Base-by-base conservation (phyloP, 192 early-diverging fungal genomes). In the Backusella mclennaniae region DNA sequence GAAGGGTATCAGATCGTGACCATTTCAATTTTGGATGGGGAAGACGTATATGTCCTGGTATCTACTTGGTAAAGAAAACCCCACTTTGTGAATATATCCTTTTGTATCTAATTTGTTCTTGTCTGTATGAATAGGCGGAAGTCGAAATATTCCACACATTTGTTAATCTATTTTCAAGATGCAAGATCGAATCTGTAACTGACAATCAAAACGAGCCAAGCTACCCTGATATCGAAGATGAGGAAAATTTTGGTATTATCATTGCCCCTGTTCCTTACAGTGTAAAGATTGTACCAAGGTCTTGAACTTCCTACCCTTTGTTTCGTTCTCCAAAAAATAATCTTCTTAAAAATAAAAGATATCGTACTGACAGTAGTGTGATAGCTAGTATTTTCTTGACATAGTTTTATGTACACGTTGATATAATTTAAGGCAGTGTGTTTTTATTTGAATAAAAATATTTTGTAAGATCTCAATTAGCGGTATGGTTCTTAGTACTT, bases 21-120 rank as follows among this genome's bases (percentile, higher is more conserved):
- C 77, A 78, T 23, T 67, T 44, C 36, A 73, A 44, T 17, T 78
- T 78, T 67, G 77, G 77, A 12, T 78, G 69, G 69, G 77, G 77
- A 42, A 53, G 74, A 46, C 74, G 66, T 35, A 67, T 67, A 8
- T 69, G 74, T 42, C 74, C 67, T 46, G 74, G 63, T 7, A 63
- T 63, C 21, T 73, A 59, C 41, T 41, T 73, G 35, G 70, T 71
- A 71, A 71, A 31, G 7, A 26, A 11, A 35, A 33, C 3, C 33
- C 33, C 33, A 33, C 33, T 33, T 33, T 33, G 33, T 31, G 33
- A 23, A 67, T 33, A 33, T 33, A 33, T 33, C 33, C 26, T 0
- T 4, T 35, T 35, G 29, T 17, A 35, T 35, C 14, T 67, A 33
- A 33, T 33, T 17, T 67, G 5, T 67, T n/a, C 3, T 15, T 56